Conservation (phyloP, 495 filamentous ascomycete species). For the Chaetomium cochliodes region DNA sequence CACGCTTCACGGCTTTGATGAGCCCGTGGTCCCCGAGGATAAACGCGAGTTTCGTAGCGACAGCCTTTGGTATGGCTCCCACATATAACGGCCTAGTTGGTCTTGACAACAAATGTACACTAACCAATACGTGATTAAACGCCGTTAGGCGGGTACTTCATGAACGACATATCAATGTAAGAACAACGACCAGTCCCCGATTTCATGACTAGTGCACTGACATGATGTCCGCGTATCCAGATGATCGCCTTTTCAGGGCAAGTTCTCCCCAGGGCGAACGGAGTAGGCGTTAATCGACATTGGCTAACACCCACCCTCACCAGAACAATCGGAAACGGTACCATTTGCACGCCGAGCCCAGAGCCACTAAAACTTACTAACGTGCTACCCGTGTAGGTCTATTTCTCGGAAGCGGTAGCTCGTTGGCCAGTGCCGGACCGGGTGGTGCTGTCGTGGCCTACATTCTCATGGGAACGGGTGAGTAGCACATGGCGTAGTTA, state of each 20-base stretch:
- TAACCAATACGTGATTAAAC: neutral
- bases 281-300: neutral
- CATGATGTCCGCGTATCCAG: neutral
- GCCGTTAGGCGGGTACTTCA: conserved; percentile 35
- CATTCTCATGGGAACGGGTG: conserved; percentile 43
- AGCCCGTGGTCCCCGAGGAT: conserved; percentile 30
- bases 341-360: neutral
- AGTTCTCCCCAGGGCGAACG: neutral
- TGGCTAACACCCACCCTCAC: neutral
- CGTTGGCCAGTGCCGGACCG: conserved; percentile 39
- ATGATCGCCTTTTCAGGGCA: conserved; percentile 48
- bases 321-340: conserved; percentile 42
- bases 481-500: neutral
- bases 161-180: conserved; percentile 42
- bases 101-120: neutral
- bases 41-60: conserved; percentile 34
- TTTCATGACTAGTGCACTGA: neutral
- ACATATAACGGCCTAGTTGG: neutral
- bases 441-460: conserved; percentile 43
- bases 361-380: neutral
- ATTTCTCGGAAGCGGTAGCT: conserved; percentile 40
- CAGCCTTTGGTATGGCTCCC: conserved; percentile 34
- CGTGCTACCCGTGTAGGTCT: conserved; percentile 27
- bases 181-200: neutral
- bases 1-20: conserved; percentile 33